Base-by-base conservation (phyloP, 2,329 filamentous ascomycete genomes). In the Biscogniauxia sp. region DNA sequence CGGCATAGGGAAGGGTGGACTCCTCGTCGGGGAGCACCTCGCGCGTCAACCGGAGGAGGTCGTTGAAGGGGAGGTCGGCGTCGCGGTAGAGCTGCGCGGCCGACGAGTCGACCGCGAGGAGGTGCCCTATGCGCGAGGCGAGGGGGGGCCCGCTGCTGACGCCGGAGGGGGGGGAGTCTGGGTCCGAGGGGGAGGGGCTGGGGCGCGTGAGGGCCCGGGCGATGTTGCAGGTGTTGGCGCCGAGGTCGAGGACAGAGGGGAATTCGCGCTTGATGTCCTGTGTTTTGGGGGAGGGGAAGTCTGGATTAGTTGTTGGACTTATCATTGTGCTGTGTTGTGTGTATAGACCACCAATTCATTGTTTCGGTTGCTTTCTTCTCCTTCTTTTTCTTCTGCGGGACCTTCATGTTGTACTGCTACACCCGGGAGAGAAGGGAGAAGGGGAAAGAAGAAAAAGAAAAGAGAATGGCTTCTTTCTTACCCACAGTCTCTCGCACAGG, bases 221-320 rank as follows among this genome's bases (percentile, higher is more conserved):
- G 63, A 99, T 88, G 76, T 97, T 96, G 83, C 94, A 97, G 63
- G 94, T 92, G 75, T 98, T 97, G 64, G 95, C 94, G 64, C 95
- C 95, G 32, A 97, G 87, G 75, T 99, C 95, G 62, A 99, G 89
- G 23, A 93, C 92, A 66, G 86, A 84, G 52, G 90, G 86, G 70
- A 96, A 97, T 59, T 87, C 82, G 32, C 95, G 90, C 70, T 96
- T 97, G 79, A 99, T 96, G 73, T 98, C 93, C 68, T 71, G 5
- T n/a, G n/a, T n/a, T 52, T 52, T 15, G 23, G 23, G 5, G 20
- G 9, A 37, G 6, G 32, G 32, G 32, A 15, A 9, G 8, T 2
- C 32, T 15, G 32, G 32, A 9, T 37, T 37, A 37, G 32, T 7
- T 37, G 26, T 65, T 62, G 61, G 23, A 23, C 23, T 23, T 2